These are phyloP conservation scores for Volvox africanus DNA, from an alignment of 139 green algal species.

Conservation along the genomic window DNA sequence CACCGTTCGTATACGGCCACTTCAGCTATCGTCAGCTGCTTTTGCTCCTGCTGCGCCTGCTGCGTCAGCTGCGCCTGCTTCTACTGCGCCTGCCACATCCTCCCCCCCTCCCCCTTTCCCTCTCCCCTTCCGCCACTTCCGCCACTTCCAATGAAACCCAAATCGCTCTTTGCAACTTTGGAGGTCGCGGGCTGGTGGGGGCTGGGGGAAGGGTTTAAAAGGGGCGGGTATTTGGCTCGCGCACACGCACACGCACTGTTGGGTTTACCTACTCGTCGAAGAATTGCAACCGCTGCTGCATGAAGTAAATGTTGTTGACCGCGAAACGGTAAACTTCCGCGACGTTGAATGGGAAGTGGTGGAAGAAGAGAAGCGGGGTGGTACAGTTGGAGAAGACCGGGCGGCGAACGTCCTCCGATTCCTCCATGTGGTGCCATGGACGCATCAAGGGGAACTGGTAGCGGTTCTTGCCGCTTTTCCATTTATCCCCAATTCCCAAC, in stretches of 20 bases:
- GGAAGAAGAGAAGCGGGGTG: conserved; percentile 21
- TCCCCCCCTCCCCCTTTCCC: too few relatives aligned
- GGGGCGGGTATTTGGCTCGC: not conserved
- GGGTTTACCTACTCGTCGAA: conserved; percentile 24
- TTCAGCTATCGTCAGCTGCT: too few relatives aligned
- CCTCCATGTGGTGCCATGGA: conserved; percentile 44
- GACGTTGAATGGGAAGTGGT: conserved; percentile 47
- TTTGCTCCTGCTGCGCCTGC: too few relatives aligned
- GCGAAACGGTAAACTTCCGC: conserved; percentile 34
- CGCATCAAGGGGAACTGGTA: not conserved
- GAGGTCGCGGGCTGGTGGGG: too few relatives aligned
- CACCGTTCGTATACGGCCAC: too few relatives aligned
- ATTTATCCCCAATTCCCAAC: conserved; percentile 41
- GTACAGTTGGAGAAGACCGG: conserved; percentile 41
- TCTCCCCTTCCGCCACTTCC: too few relatives aligned
- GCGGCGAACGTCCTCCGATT: conserved; percentile 5
- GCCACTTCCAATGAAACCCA: too few relatives aligned
- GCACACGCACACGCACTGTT: too few relatives aligned
- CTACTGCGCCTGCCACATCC: too few relatives aligned
- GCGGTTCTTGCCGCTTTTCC: conserved; percentile 33
- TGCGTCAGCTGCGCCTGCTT: too few relatives aligned
- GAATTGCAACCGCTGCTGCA: conserved; percentile 34
- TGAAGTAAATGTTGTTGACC: conserved; percentile 47
- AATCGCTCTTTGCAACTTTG: too few relatives aligned
- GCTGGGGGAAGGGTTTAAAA: not conserved